Evolutionary conservation across 768 basidiomycete genomes (phyloP), one percentile per base, ranked within the genome.

Genomic region (Amanita jacksonii): DNA sequence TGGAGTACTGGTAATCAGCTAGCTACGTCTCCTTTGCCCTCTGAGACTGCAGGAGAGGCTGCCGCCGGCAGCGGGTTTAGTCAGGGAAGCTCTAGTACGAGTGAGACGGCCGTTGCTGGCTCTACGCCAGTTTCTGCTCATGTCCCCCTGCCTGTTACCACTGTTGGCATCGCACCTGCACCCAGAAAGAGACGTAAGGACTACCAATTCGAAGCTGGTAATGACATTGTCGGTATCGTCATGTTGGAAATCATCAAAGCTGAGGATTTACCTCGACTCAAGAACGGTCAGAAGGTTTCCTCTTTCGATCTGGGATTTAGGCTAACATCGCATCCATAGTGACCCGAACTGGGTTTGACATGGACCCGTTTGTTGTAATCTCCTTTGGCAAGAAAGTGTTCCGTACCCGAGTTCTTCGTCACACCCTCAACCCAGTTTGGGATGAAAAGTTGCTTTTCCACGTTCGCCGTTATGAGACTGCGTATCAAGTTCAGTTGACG

Each of bases 361-460:
- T 97, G 92, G 92, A 97, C 54, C 92, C 93, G 0, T 98, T 97
- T 56, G 86, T 89, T 18, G 91, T 99, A 49, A 76, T 93, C 50
- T 90, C 89, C 3, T 99, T 99, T 50, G 89, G 93, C 23, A 93
- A 92, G 67, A 98, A 96, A 60, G 88, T 97, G 4, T 98, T 98
- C 66, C 74, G 93, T 2, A 97, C 93, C 0, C 81, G 86, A 24
- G 79, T 91, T 20, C 80, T 92, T 43, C 76, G 91, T 3, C 89
- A 92, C 60, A 81, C 77, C 0, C 66, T 64, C 46, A 90, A 87
- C 57, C 94, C 96, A 0, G 72, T 73, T 1, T 98, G 92, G 88
- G 87, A 97, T 49, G 92, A 97, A 65, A 93, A 94, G 60, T 67
- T 98, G 3, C 73, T 96, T 8, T 98, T 97, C 70, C 93, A 96